phyloP scores from a whole-genome alignment of 352 stramenopile species.

The Globisporangium uncinulatum region DNA sequence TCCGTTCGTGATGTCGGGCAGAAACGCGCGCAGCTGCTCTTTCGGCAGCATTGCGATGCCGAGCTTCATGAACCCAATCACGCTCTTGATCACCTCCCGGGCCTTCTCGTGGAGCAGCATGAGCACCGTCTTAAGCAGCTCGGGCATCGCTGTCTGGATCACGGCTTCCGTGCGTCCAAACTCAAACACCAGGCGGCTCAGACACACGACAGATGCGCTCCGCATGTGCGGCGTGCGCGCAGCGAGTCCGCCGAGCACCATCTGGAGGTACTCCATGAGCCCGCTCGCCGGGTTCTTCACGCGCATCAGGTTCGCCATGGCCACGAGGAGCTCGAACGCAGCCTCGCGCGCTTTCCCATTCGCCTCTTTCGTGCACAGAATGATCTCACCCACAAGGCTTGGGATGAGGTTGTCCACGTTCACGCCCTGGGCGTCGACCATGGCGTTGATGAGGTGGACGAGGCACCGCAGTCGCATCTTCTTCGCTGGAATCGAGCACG shows the following conservation, averaged over 20 bases:
- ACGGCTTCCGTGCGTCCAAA: constrained; percentile 75
- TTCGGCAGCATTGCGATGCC: constrained; percentile 88
- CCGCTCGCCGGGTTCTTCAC: constrained; percentile 59
- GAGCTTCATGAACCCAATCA: constrained; percentile 96
- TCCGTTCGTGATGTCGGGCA: constrained; percentile 90
- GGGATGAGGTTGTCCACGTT: constrained; percentile 82
- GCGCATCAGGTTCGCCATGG: constrained; percentile 74
- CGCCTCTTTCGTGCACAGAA: constrained; percentile 96
- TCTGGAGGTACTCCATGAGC: constrained; percentile 89
- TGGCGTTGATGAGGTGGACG: constrained; percentile 70
- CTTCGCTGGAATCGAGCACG: constrained; percentile 93
- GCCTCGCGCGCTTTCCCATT: constrained; percentile 92
- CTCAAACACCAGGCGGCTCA: constrained; percentile 95
- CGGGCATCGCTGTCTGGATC: constrained; percentile 76
- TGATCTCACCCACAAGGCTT: constrained; percentile 92
- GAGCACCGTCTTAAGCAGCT: constrained; percentile 90
- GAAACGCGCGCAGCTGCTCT: constrained; percentile 86
- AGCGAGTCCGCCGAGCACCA: constrained; percentile 90
- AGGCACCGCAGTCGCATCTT: constrained; percentile 94
- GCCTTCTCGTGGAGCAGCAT: constrained; percentile 92
- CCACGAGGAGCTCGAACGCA: constrained; percentile 80
- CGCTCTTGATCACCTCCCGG: constrained; percentile 94
- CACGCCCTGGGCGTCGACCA: constrained; percentile 71
- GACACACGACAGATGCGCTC: constrained; percentile 91
- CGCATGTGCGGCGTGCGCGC: constrained; percentile 94